Evolutionary conservation across 306 rosid genomes (phyloP), one percentile per base, ranked within the genome.

Genomic region (Rosa chinensis): DNA sequence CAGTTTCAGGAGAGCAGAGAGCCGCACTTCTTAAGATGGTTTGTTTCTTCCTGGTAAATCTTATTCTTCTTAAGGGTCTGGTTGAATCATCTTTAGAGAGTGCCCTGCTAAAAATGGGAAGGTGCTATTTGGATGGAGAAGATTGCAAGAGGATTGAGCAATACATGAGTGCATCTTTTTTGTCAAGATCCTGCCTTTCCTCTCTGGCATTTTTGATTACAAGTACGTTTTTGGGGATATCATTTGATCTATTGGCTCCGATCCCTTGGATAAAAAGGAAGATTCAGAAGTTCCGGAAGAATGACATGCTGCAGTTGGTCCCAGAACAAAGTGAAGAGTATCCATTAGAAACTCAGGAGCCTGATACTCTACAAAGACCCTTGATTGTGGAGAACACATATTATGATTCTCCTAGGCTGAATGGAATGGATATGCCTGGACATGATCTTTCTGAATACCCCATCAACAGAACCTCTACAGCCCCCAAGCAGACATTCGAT

Each of bases 91-190:
- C 98, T 6, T 82, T 93, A 66, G 98, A 95, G 90, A 88, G 94
- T 84, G 79, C 93, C 52, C 85, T 93, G 70, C 86, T 95, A 73
- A 79, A 84, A 79, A 95, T 95, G 98, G 98, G 99, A 4, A 88
- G 93, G 71, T 93, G 99, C 84, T 95, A 95, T 86, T 81, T 95
- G 86, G 97, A 95, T 45, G 93, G 97, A 47, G 98, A 90, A 83
- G 97, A 95, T 87, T 95, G 99, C 87, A 93, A 87, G 97, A 95
- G 93, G 87, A 95, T 95, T 81, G 99, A 93, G 86, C 96, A 93
- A 50, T 95, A 95, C 83, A 90, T 95, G 98, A 95, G 99, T 74
- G 89, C 94, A 9, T 92, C 99, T 6, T 93, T 95, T 80, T 81
- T 95, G 82, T 89, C 99, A 25, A 89, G 83, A 80, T 95, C 99